Percentiles rank a stretch among this genome's conserved stretches.
Conservation (phyloP, 2,329 filamentous ascomycete species). For the Trichoderma semiorbis region DNA sequence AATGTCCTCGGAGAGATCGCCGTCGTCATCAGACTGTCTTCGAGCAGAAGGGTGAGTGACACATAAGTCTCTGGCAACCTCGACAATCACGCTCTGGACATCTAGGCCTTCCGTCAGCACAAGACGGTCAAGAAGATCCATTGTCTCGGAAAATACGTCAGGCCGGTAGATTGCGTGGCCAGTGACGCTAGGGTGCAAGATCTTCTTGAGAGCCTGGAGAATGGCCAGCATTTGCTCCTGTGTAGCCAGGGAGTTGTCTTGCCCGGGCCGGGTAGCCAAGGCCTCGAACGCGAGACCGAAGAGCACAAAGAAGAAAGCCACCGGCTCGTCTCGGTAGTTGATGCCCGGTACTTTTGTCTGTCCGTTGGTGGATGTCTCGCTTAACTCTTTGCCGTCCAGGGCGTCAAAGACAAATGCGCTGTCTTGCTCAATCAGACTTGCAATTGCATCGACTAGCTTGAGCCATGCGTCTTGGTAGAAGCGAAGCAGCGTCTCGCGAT, state of each 20-base stretch:
- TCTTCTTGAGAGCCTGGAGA: constrained; percentile 87
- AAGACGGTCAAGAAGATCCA: constrained; percentile 90
- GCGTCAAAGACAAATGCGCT: constrained; percentile 98
- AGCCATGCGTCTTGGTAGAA: constrained; percentile 99
- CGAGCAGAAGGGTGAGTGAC: constrained; percentile 87
- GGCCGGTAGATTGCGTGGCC: constrained; percentile 96
- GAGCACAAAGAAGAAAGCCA: constrained; percentile 97
- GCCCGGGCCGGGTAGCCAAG: constrained; percentile 70
- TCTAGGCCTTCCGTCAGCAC: constrained; percentile 86
- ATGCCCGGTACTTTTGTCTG: constrained; percentile 70
- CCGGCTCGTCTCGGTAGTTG: constrained; percentile 95
- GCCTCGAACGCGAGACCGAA: constrained; percentile 97
- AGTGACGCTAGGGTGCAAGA: constrained; percentile 87
- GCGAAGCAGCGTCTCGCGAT: constrained; percentile 85
- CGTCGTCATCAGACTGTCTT: constrained; percentile 52
- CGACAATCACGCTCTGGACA: constrained; percentile 88
- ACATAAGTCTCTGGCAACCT: constrained; percentile 87
- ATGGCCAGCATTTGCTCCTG: constrained; percentile 84
- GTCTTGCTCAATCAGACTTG: constrained; percentile 94
- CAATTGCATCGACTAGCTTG: constrained; percentile 94
- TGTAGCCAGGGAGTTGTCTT: constrained; percentile 54
- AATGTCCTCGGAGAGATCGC: constrained; percentile 89
- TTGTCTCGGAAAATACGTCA: constrained; percentile 92
- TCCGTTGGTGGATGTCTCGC: constrained; percentile 45
- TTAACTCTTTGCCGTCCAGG: constrained; percentile 74